These are phyloP conservation scores for Verticillium dahliae DNA, from an alignment of 2,329 filamentous ascomycete genomes.

Conservation along the genomic window DNA sequence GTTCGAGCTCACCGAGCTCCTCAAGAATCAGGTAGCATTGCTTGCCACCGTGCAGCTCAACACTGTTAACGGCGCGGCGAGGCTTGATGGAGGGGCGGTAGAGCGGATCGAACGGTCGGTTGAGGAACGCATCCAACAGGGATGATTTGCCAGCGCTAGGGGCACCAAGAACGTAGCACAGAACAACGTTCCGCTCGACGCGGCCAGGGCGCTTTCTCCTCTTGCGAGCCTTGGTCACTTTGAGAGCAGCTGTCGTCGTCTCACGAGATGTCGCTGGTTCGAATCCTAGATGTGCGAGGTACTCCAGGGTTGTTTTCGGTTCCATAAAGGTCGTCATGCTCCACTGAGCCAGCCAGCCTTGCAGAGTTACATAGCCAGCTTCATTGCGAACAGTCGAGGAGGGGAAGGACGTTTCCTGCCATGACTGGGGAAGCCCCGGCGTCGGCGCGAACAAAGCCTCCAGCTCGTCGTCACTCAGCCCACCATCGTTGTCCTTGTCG, in stretches of 20 bases:
- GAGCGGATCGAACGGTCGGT: slow-evolving; percentile 73
- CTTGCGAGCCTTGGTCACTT: slow-evolving; percentile 88
- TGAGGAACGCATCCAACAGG: slow-evolving; percentile 84
- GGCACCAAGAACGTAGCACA: slow-evolving; percentile 87
- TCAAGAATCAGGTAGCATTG: slow-evolving; percentile 96
- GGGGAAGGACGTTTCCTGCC: slow-evolving; percentile 84
- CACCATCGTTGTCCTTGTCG: slow-evolving; percentile 96
- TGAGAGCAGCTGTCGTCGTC: slow-evolving; percentile 75
- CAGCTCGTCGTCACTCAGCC: slow-evolving; percentile 79
- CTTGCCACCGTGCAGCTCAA: slow-evolving; percentile 90
- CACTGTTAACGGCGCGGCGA: slow-evolving; percentile 87
- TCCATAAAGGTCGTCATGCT: slow-evolving; percentile 99
- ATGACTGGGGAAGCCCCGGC: slow-evolving; percentile 78
- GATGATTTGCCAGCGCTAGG: slow-evolving; percentile 85
- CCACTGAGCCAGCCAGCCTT: slow-evolving; percentile 98
- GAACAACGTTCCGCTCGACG: slow-evolving; percentile 88
- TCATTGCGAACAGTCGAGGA: slow-evolving; percentile 93
- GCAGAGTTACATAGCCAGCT: slow-evolving; percentile 87
- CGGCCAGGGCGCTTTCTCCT: slow-evolving; percentile 72
- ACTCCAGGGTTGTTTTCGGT: slow-evolving; percentile 90
- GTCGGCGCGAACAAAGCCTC: slow-evolving; percentile 86
- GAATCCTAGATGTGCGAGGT: slow-evolving; percentile 93
- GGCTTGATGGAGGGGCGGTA: slow-evolving; percentile 95
- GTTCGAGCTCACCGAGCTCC: slow-evolving; percentile 92
- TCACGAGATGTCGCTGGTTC: slow-evolving; percentile 73